Conservation (phyloP, 1,284 basidiomycete genomes). For the Baeospora myosura region DNA sequence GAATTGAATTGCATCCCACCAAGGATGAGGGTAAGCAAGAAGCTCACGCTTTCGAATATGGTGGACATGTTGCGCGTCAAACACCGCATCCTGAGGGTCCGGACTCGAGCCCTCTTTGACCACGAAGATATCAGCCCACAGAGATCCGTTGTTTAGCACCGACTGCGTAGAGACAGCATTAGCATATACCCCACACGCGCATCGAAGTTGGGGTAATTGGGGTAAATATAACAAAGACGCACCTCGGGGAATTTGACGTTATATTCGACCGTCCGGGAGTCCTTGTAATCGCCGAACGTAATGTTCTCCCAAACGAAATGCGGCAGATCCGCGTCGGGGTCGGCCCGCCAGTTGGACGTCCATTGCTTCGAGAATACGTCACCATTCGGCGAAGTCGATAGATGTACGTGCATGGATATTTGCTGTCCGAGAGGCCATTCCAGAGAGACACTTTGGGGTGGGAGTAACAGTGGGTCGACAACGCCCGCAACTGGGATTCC, state of each 20-base stretch:
- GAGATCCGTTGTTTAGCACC: constrained; percentile 73
- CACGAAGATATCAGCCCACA: constrained; percentile 85
- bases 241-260: constrained; percentile 70
- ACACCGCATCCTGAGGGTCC: constrained; percentile 50
- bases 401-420: constrained; percentile 68
- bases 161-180: constrained; percentile 33
- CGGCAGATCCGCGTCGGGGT: constrained; percentile 48
- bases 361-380: constrained; percentile 51
- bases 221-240: constrained; percentile 33
- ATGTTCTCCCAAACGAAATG: constrained; percentile 77
- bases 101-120: constrained; percentile 59
- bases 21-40: background rate
- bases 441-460: constrained; percentile 44
- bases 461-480: constrained; percentile 37
- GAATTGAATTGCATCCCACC: background rate
- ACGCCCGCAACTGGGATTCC: constrained; percentile 19
- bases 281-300: constrained; percentile 76
- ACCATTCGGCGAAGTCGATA: constrained; percentile 57
- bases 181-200: too few relatives aligned
- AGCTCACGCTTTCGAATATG: constrained; percentile 74
- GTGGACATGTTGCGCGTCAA: constrained; percentile 54
- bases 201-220: background rate
- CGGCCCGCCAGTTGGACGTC: constrained; percentile 39
- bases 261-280: constrained; percentile 57
- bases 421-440: constrained; percentile 55